These are phyloP conservation scores for Lepiota brunneoincarnata DNA, from an alignment of 768 basidiomycete genomes.

Conservation along the genomic window DNA sequence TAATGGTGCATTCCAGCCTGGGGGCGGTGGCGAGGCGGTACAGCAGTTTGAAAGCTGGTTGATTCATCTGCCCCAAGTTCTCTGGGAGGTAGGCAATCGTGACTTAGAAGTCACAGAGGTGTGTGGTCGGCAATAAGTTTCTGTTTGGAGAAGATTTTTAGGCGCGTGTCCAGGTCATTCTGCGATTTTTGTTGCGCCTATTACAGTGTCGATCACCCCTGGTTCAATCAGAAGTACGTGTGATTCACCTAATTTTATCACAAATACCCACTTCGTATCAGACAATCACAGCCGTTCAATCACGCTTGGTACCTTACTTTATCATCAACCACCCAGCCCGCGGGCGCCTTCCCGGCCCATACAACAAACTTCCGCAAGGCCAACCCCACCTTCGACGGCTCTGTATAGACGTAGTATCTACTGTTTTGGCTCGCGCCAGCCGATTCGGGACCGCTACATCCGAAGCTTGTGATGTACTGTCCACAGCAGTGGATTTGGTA, in stretches of 20 bases:
- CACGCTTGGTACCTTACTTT: conserved; percentile 79
- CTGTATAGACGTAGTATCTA: conserved; percentile 59
- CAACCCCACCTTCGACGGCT: conserved; percentile 27
- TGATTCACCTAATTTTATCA: neutral
- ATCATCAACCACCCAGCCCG: conserved; percentile 69
- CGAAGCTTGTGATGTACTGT: conserved; percentile 17
- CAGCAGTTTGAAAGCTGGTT: conserved; percentile 62
- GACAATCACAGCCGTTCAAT: conserved; percentile 41
- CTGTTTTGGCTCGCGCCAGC: conserved; percentile 21
- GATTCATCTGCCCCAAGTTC: conserved; percentile 66
- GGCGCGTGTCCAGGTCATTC: conserved; percentile 39
- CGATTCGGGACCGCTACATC: neutral
- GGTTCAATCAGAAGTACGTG: conserved; percentile 42
- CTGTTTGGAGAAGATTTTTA: neutral
- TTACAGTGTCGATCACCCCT: conserved; percentile 51
- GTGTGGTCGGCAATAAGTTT: conserved; percentile 32
- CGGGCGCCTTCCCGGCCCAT: conserved; percentile 77
- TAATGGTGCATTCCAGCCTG: conserved; percentile 43
- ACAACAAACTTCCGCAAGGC: conserved; percentile 52
- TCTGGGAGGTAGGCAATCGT: conserved; percentile 79
- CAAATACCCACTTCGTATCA: conserved; percentile 7
- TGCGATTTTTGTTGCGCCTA: conserved; percentile 62
- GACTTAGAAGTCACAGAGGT: conserved; percentile 65
- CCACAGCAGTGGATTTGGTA: conserved; percentile 31
- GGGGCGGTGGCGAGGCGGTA: conserved; percentile 22